Conservation (phyloP, 768 basidiomycete species). For the Suillus cothurnatus region DNA sequence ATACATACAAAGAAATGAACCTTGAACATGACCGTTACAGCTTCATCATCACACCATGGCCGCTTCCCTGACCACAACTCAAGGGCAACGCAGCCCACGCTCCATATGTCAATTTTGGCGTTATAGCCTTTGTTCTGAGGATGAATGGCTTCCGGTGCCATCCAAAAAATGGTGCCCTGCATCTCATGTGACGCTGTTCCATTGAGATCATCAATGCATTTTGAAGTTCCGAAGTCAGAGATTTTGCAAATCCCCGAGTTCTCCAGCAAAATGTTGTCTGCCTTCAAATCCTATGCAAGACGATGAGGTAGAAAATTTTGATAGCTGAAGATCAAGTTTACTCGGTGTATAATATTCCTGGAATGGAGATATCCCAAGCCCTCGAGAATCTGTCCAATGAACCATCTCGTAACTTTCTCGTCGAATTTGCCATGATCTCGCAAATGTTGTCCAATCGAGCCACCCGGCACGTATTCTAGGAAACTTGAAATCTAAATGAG, state of each 20-base stretch:
- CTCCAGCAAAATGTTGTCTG: conserved; percentile 97
- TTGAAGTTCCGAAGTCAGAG: conserved; percentile 97
- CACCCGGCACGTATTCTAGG: conserved; percentile 98
- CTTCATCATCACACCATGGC: conserved; percentile 92
- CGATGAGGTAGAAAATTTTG: conserved; percentile 7
- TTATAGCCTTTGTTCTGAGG: conserved; percentile 90
- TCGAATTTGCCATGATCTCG: conserved; percentile 92
- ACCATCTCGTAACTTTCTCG: conserved; percentile 89
- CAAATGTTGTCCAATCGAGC: conserved; percentile 88
- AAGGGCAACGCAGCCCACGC: conserved; percentile 95
- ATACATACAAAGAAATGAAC: conserved; percentile 41
- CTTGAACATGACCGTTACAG: conserved; percentile 92
- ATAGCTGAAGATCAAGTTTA: conserved; percentile 32
- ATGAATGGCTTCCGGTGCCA: conserved; percentile 95
- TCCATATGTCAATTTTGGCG: conserved; percentile 98
- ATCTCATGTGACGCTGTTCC: conserved; percentile 84
- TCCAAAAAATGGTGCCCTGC: conserved; percentile 99
- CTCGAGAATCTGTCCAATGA: conserved; percentile 87
- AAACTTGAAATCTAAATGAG: conserved; percentile 57
- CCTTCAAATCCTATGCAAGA: conserved; percentile 80
- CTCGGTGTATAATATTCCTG: conserved; percentile 89
- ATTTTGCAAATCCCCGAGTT: conserved; percentile 93
- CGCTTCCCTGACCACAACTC: conserved; percentile 98
- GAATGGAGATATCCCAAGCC: conserved; percentile 94
- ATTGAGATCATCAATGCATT: conserved; percentile 85